Evolutionary conservation across 179 eudicot species (phyloP).

Genomic region (Spinacia oleracea): DNA sequence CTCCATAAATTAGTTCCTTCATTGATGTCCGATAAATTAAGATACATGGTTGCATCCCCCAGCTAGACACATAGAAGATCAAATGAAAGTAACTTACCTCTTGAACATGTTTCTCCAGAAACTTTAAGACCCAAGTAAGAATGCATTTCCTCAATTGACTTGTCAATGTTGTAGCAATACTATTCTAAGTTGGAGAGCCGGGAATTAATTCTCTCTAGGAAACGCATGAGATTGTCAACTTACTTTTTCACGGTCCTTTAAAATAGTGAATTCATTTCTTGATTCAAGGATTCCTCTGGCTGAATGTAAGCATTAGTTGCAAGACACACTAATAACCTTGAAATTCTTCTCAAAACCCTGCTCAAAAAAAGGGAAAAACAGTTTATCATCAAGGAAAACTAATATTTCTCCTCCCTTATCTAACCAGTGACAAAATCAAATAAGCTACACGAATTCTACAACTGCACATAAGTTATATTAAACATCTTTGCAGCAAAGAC

Average conservation of each 20-base stretch:
- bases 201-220: conserved; percentile 92
- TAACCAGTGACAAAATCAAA: background rate
- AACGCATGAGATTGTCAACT: conserved; percentile 91
- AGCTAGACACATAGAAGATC: background rate
- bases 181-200: conserved; percentile 90
- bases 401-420: background rate
- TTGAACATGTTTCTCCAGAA: conserved; percentile 88
- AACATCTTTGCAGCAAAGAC: background rate
- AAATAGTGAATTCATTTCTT: conserved; percentile 62
- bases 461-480: background rate
- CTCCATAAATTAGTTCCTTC: background rate
- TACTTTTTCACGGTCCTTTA: conserved; percentile 88
- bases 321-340: conserved; percentile 69
- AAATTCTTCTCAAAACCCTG: conserved; percentile 89
- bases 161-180: conserved; percentile 88
- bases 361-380: background rate
- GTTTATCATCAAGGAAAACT: background rate
- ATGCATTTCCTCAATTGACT: conserved; percentile 94
- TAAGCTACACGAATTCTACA: background rate
- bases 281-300: conserved; percentile 71
- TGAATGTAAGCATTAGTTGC: conserved; percentile 41
- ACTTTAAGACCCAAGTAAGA: conserved; percentile 76
- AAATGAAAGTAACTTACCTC: conserved; percentile 58
- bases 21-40: too few species aligned
- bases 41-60: background rate